Conservation (phyloP, 164 flowering plant species). For the Paratinospora sagittata region DNA sequence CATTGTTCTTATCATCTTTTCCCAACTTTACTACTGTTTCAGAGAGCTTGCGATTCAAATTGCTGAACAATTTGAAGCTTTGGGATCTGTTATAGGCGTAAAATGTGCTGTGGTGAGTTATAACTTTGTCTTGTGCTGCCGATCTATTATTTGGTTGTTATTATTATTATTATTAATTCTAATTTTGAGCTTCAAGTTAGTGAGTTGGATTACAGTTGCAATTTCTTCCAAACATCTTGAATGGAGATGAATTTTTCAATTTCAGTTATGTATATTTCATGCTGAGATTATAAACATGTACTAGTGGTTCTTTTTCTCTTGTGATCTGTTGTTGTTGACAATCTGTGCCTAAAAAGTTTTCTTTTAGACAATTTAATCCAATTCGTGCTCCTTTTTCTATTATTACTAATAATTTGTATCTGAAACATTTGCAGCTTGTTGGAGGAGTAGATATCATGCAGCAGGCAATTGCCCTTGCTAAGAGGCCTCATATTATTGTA, state of each 20-base stretch:
- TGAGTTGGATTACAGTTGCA: no score
- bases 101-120: constrained; percentile 77
- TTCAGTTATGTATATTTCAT: no score
- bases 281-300: no score
- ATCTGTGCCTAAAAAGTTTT: background rate
- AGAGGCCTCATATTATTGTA: constrained; percentile 85
- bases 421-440: constrained; percentile 54
- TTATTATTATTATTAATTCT: no score
- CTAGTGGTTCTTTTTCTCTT: background rate
- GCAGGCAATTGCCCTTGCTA: constrained; percentile 59
- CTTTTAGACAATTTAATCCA: no score
- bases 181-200: no score
- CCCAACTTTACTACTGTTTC: constrained; percentile 1
- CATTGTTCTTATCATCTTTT: background rate
- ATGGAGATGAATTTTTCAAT: no score
- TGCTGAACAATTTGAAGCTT: constrained; percentile 84
- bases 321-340: background rate
- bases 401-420: background rate
- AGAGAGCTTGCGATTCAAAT: constrained; percentile 96
- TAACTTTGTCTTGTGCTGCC: background rate
- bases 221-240: no score
- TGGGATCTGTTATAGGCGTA: constrained; percentile 67
- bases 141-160: no score
- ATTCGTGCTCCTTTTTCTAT: background rate
- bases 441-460: constrained; percentile 76